Evolutionary conservation across 805 yeast species (phyloP), one percentile per base, ranked within the genome.

Genomic region (Vanderwaltozyma yarrowii): DNA sequence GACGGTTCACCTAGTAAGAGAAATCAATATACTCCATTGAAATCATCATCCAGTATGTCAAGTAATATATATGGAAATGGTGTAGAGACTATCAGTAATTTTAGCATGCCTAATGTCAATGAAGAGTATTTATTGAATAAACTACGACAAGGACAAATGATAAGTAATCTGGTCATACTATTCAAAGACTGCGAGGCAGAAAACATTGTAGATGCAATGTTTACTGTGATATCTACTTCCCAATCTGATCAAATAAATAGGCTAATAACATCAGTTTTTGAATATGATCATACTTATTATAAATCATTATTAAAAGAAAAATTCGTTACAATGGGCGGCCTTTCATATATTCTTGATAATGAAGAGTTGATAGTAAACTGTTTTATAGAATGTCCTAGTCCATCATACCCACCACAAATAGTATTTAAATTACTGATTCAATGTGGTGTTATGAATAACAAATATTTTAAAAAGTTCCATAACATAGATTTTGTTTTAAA

Each of bases 261-360:
- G n/a, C 13, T 35, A 10, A 30, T 37, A 26, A 29, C 16, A 4
- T 26, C 46, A 1, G 17, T 58, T n/a, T 39, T 58, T 14, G 43
- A 46, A 11, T 49, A 46, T 30, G 61, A 56, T 38, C 24, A 30
- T 21, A 44, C 37, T 15, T 38, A 34, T 21, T 55, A 48, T 38
- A 43, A 39, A 19, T 49, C 53, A 9, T 33, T 41, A n/a, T 27
- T 58, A 21, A 47, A 46, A 26, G 35, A 43, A 21, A 29, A 33
- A 21, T 52, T 56, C 32, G 37, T 52, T 15, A 27, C 43, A 13
- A 35, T 49, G 39, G 62, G 62, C 17, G 61, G 61, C 7, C 18
- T 54, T 5, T 46, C 52, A 6, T 29, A 36, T 6, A 32, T 54
- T 16, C 23, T 49, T 15, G 33, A 36, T 31, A 29, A 32, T 19